A percentile compares a stretch with the other conserved stretches of the same genome.
Evolutionary conservation across 345 rosid species (phyloP).

Genomic region (Ricinus communis): DNA sequence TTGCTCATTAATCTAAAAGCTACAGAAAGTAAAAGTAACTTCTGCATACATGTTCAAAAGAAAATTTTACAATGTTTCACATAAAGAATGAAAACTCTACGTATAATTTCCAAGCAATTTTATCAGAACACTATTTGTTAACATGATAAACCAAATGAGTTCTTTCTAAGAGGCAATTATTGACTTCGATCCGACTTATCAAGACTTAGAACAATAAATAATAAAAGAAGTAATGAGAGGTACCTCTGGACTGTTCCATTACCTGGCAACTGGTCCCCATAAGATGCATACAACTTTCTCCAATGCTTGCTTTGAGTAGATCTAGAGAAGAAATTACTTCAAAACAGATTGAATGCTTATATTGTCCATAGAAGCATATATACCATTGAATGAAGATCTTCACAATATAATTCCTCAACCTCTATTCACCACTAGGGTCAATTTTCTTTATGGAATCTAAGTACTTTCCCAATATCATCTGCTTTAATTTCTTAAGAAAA

Average conservation of each 20-base stretch:
- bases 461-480: constrained; percentile 34
- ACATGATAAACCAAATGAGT: background rate
- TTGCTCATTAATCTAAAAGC: background rate
- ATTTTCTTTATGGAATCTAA: constrained; percentile 54
- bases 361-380: background rate
- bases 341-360: background rate
- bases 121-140: background rate
- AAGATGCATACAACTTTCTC: background rate
- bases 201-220: background rate
- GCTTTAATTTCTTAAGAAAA: constrained; percentile 39
- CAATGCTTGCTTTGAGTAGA: background rate
- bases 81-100: too few relatives aligned
- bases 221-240: background rate
- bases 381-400: background rate
- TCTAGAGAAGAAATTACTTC: background rate
- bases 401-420: background rate
- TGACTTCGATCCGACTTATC: background rate
- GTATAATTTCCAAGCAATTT: background rate
- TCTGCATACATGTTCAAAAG: background rate
- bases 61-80: background rate
- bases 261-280: background rate
- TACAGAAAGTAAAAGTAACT: background rate
- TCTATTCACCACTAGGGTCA: constrained; percentile 8
- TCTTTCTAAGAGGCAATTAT: background rate
- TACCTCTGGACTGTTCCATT: background rate